Percentiles rank a stretch among this genome's conserved stretches.
These are phyloP conservation scores for Cylindrotheca closterium DNA, from an alignment of 108 stramenopile genomes.

Conservation along the genomic window DNA sequence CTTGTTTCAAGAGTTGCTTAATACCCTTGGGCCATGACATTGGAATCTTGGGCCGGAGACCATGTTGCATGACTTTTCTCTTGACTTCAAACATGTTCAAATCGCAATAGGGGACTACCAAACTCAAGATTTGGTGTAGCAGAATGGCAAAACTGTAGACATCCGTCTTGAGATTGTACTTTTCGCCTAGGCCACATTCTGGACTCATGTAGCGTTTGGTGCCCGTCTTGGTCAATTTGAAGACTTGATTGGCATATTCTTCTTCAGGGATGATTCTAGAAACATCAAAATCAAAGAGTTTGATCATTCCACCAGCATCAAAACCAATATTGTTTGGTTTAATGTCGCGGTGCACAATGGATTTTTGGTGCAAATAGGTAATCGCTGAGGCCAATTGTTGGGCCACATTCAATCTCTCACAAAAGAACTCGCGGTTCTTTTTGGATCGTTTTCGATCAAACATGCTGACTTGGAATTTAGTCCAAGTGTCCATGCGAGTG, in stretches of 20 bases:
- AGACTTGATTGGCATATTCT: conserved; percentile 1
- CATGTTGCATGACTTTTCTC: neutral
- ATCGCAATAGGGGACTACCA: neutral
- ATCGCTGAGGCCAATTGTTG: conserved; percentile 13
- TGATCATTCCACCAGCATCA: conserved; percentile 8
- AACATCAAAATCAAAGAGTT: conserved; percentile 25
- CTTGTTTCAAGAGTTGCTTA: neutral
- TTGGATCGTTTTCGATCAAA: neutral
- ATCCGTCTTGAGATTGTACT: conserved; percentile 56
- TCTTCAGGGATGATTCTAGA: conserved; percentile 5
- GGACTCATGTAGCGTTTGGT: conserved; percentile 41
- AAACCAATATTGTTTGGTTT: conserved; percentile 42
- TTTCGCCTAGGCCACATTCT: conserved; percentile 21
- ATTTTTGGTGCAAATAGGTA: conserved; percentile 20
- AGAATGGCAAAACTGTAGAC: conserved; percentile 60
- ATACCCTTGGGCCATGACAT: neutral
- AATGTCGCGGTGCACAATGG: conserved; percentile 33
- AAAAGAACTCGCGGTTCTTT: neutral
- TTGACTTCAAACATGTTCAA: conserved; percentile 7
- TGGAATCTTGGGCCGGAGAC: conserved; percentile 6
- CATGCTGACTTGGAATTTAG: neutral
- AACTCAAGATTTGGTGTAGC: conserved; percentile 2
- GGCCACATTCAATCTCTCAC: conserved; percentile 1
- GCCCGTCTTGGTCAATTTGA: conserved; percentile 14
- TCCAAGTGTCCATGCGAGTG: conserved; percentile 30